Percentiles rank a stretch among this genome's conserved stretches.
Conservation (phyloP, 345 rosid genomes). For the Psidium guajava region DNA sequence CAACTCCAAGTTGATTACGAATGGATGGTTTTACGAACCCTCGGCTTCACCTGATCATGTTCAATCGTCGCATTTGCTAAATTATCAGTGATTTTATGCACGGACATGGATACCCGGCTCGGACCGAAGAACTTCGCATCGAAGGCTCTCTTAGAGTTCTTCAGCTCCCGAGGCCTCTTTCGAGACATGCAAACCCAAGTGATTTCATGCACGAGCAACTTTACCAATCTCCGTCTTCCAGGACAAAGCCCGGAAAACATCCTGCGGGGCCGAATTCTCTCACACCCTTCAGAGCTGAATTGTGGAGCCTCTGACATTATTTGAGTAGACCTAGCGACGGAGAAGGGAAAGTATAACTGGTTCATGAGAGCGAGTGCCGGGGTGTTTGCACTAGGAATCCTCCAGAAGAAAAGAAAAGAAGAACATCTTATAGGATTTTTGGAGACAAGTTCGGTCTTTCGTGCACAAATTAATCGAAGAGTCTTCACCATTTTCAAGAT, state of each 20-base stretch:
- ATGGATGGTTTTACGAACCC: not conserved
- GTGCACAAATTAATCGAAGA: not conserved
- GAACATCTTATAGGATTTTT: not conserved
- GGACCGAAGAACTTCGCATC: not conserved
- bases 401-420: not conserved
- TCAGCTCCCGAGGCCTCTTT: not conserved
- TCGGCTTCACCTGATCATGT: not conserved
- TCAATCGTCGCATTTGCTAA: not conserved
- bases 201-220: not conserved
- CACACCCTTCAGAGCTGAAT: not conserved
- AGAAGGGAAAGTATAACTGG: not conserved
- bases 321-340: not conserved
- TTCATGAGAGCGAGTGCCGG: not conserved
- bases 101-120: not conserved
- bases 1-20: not conserved
- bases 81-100: not conserved
- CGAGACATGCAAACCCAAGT: not conserved
- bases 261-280: not conserved
- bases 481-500: too few species aligned
- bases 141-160: not conserved
- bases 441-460: rapidly evolving
- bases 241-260: not conserved
- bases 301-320: not conserved
- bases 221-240: not conserved
- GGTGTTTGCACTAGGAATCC: not conserved